A percentile compares a stretch with the other conserved stretches of the same genome.
phyloP scores from a whole-genome alignment of 202 grass and related monocot genomes.

The Dendrocalamus latiflorus region DNA sequence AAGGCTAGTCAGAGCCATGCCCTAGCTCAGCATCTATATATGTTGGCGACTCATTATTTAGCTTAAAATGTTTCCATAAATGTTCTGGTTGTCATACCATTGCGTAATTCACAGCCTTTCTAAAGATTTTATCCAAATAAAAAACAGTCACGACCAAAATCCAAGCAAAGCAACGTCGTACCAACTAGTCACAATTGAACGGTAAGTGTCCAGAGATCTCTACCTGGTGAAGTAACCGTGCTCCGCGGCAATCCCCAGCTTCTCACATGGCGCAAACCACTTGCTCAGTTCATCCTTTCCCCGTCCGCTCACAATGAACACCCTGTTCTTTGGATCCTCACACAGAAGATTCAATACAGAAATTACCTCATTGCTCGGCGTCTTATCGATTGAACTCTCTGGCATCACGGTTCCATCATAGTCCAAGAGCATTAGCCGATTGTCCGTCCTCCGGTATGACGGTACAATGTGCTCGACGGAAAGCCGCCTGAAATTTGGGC shows the following conservation, averaged over 20 bases:
- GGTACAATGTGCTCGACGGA: conserved; percentile 76
- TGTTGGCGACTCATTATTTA: neutral
- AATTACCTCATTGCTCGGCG: conserved; percentile 73
- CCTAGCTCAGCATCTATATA: neutral
- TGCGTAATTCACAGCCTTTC: conserved; percentile 10
- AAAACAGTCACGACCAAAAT: conserved; percentile 15
- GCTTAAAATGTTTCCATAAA: neutral
- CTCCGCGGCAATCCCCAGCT: conserved; percentile 87
- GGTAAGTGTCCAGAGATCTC: neutral
- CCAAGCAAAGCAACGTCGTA: conserved; percentile 26
- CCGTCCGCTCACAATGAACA: conserved; percentile 90
- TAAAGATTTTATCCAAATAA: conserved; percentile 9
- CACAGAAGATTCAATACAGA: conserved; percentile 69
- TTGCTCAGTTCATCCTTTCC: conserved; percentile 79
- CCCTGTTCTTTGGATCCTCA: conserved; percentile 79
- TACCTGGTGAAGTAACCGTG: conserved; percentile 97
- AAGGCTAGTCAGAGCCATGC: neutral
- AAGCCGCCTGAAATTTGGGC: conserved; percentile 79
- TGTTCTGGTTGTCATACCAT: neutral
- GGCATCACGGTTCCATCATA: conserved; percentile 91
- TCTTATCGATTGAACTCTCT: conserved; percentile 58
- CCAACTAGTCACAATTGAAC: neutral
- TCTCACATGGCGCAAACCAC: conserved; percentile 88
- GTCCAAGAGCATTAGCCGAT: conserved; percentile 78
- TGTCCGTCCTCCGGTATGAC: conserved; percentile 45